phyloP scores from a whole-genome alignment of 2,329 filamentous ascomycete genomes.

The Fusarium nygamai region DNA sequence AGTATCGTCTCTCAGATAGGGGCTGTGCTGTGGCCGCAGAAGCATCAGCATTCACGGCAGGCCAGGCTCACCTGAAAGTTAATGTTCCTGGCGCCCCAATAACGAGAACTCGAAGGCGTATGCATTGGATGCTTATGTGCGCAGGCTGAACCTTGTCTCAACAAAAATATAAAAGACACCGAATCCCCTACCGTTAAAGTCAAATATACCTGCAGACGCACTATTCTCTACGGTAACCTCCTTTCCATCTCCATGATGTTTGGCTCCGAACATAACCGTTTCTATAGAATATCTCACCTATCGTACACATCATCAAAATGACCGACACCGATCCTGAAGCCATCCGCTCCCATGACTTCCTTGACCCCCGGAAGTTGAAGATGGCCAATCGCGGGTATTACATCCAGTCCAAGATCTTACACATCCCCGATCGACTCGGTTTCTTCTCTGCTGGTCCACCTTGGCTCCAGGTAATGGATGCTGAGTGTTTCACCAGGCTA shows the following conservation, averaged over 20 bases:
- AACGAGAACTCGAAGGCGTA: neutral
- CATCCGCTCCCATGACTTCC: neutral
- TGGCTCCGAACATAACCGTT: neutral
- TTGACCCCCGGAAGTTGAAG: neutral
- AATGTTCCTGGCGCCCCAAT: neutral
- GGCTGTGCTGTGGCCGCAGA: neutral
- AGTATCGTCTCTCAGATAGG: neutral
- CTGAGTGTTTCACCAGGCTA: neutral
- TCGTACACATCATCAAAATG: neutral
- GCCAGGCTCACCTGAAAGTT: neutral
- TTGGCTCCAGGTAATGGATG: neutral
- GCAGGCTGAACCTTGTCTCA: neutral
- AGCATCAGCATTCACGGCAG: neutral
- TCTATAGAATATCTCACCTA: neutral
- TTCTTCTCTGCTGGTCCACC: slow-evolving; percentile 6
- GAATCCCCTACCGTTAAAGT: neutral
- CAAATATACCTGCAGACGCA: neutral
- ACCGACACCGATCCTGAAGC: neutral
- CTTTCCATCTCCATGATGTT: neutral
- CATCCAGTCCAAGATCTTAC: slow-evolving; percentile 6
- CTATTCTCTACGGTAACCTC: neutral
- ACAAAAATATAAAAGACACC: neutral
- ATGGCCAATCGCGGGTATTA: neutral
- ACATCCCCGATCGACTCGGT: slow-evolving; percentile 11
- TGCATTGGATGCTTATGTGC: too few species aligned